Percentiles rank a stretch among this genome's conserved stretches.
phyloP scores from a whole-genome alignment of 768 basidiomycete genomes.

The Naganishia randhawae region DNA sequence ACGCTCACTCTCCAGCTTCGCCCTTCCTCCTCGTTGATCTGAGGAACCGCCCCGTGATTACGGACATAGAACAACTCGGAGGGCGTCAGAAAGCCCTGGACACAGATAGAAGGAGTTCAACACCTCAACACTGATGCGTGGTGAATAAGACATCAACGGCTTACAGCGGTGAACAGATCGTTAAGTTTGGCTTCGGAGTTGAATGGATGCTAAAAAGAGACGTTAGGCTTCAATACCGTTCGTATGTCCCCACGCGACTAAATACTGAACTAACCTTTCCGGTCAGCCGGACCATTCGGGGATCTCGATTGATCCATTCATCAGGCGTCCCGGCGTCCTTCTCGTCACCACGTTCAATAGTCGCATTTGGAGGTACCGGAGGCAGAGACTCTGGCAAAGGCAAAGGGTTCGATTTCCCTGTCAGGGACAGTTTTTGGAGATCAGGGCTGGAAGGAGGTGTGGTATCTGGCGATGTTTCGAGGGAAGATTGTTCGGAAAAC shows the following conservation, averaged over 20 bases:
- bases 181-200: conserved; percentile 58
- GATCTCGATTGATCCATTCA: conserved; percentile 54
- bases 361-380: conserved; percentile 23
- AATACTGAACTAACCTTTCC: conserved; percentile 27
- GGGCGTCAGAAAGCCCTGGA: conserved; percentile 59
- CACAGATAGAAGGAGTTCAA: background rate
- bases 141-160: conserved; percentile 28
- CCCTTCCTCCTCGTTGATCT: conserved; percentile 51
- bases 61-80: conserved; percentile 61
- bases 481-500: conserved; percentile 5
- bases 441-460: conserved; percentile 18
- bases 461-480: conserved; percentile 14
- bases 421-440: background rate
- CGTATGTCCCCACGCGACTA: background rate
- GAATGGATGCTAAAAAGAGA: conserved; percentile 57
- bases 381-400: conserved; percentile 29
- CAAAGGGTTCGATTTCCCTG: background rate
- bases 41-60: conserved; percentile 62
- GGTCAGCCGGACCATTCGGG: conserved; percentile 57
- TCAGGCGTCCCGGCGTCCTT: conserved; percentile 52
- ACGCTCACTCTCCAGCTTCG: conserved; percentile 56
- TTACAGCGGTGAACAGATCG: conserved; percentile 53
- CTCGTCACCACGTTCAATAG: conserved; percentile 22
- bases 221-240: conserved; percentile 28
- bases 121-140: too few species aligned